These are phyloP conservation scores for Abrus precatorius DNA, from an alignment of 306 rosid species.

Conservation along the genomic window DNA sequence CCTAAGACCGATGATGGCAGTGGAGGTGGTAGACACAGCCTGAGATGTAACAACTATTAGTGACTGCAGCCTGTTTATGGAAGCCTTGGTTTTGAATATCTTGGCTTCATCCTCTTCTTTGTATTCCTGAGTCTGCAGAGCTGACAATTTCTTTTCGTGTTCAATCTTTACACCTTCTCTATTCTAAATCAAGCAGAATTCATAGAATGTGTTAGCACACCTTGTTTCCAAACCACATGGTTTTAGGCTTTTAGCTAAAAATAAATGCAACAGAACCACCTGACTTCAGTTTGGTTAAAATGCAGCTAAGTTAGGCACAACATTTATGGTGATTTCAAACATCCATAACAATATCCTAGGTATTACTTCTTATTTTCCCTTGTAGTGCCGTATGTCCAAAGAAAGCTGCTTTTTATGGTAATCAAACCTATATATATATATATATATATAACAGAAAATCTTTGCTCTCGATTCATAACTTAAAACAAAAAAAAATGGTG, in stretches of 20 bases:
- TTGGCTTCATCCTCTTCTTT: conserved; percentile 91
- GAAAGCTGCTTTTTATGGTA: conserved; percentile 38
- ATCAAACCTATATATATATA: neutral
- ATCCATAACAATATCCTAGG: conserved; percentile 33
- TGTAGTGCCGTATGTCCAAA: conserved; percentile 22
- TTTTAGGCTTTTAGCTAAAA: conserved; percentile 47
- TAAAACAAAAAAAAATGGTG: conserved; percentile 6
- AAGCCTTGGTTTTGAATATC: conserved; percentile 89
- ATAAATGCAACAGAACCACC: conserved; percentile 48
- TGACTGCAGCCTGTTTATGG: conserved; percentile 87
- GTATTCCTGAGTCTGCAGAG: conserved; percentile 89
- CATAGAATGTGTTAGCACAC: conserved; percentile 50
- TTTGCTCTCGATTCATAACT: conserved; percentile 27
- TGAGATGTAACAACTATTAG: conserved; percentile 91
- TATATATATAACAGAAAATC: conserved; percentile 7
- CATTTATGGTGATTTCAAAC: conserved; percentile 41
- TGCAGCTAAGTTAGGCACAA: conserved; percentile 20
- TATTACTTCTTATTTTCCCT: conserved; percentile 31
- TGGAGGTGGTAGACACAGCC: conserved; percentile 94
- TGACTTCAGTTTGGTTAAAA: conserved; percentile 42
- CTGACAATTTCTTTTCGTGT: conserved; percentile 84
- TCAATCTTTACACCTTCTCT: conserved; percentile 96
- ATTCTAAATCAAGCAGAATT: conserved; percentile 61
- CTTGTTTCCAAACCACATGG: conserved; percentile 41
- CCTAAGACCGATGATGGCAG: conserved; percentile 79